Evolutionary conservation across 352 stramenopile genomes (phyloP), one percentile per base, ranked within the genome.

Genomic region (Phytophthora vignae): DNA sequence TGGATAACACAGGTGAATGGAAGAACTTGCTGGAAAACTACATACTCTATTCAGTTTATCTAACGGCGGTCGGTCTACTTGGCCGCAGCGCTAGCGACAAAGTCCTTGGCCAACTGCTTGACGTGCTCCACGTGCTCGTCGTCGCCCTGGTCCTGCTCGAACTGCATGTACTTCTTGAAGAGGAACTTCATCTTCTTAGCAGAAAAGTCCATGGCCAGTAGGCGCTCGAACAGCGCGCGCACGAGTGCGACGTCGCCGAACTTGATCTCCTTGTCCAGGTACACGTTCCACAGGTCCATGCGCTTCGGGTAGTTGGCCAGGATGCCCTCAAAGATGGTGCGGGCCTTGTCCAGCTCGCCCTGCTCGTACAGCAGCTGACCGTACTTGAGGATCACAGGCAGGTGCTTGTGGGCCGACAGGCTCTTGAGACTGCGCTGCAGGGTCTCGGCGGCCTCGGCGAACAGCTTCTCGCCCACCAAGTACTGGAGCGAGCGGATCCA

Each of bases 111-210:
- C 68, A 98, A 83, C 69, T 98, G 85, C 85, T 99, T 98, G 55
- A 99, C 97, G 67, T 91, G 83, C 62, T 97, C 90, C 64, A 97
- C 88, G 55, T 77, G 89, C 10, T 87, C 81, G 56, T 91, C 88
- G 60, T 97, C 87, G 44, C 97, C 97, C 74, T 98, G 88, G 11
- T 93, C 85, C 69, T 98, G 90, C 84, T 99, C 97, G 61, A 98
- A 97, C 25, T 87, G 76, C 67, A 98, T 87, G 82, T 91, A 99
- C 77, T 99, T 99, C 76, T 99, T 99, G 85, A 99, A 99, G 64
- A 99, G 72, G 67, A 96, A 98, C 82, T 99, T 99, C 96, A 99
- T 99, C 89, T 99, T 98, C 77, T 99, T 99, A 66, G 98, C 89
- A 8, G 87, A 97, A 52, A 99, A 98, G 33, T 98, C 96, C 84